phyloP scores from a whole-genome alignment of 2,329 filamentous ascomycete species.

The Hypoxylon sp. region DNA sequence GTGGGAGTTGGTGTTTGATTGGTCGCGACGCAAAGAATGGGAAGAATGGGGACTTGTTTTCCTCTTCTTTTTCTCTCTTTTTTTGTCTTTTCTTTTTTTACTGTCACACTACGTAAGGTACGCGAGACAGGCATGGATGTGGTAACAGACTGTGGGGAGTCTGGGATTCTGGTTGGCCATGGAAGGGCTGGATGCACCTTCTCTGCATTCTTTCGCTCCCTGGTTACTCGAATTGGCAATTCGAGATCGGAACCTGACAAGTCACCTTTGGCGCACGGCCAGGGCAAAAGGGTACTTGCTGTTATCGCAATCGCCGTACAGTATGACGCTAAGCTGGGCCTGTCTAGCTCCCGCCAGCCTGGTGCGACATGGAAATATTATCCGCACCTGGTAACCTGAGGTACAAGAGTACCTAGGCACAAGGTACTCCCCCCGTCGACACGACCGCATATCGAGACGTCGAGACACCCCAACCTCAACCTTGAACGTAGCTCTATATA shows the following conservation, averaged over 20 bases:
- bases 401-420: conserved; percentile 1
- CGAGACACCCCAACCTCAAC: conserved; percentile 5
- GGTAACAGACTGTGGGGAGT: conserved; percentile 22
- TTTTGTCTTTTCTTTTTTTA: too few species aligned
- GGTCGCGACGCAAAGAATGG: conserved; percentile 36
- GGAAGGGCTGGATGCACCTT: conserved; percentile 5
- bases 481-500: background rate
- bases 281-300: conserved; percentile 8
- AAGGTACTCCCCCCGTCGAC: conserved; percentile 14
- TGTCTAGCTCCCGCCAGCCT: conserved; percentile 9
- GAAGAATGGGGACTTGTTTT: conserved; percentile 11
- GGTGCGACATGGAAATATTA: conserved; percentile 13
- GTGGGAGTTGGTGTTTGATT: conserved; percentile 35
- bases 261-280: conserved; percentile 6
- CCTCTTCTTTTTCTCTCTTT: too few species aligned
- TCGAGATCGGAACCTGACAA: conserved; percentile 6
- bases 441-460: too few species aligned
- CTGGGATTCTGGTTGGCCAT: conserved; percentile 1
- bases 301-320: conserved; percentile 8
- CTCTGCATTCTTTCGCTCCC: background rate
- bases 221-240: background rate
- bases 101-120: too few species aligned
- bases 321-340: background rate
- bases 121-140: too few species aligned
- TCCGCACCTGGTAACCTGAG: too few species aligned